A percentile compares a stretch with the other conserved stretches of the same genome.
phyloP scores from a whole-genome alignment of 2,329 filamentous ascomycete genomes.

The Westerdykella sp. region DNA sequence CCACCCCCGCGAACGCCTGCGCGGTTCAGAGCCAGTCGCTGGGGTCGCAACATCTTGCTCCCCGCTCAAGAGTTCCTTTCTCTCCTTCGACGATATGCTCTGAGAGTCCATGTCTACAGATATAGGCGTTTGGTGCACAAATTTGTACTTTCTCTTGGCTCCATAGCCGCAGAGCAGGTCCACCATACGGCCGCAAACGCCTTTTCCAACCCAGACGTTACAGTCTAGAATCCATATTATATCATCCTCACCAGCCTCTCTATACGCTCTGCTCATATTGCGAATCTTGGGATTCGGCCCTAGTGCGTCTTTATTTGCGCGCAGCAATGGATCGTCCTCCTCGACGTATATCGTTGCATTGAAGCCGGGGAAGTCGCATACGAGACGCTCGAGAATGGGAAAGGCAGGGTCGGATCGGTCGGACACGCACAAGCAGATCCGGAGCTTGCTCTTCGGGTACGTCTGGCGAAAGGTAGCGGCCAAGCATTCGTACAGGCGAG shows the following conservation, averaged over 20 bases:
- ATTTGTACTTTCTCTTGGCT: slow-evolving; percentile 60
- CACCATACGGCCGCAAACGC: slow-evolving; percentile 80
- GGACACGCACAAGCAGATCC: slow-evolving; percentile 76
- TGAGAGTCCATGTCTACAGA: slow-evolving; percentile 61
- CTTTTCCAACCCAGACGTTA: slow-evolving; percentile 84
- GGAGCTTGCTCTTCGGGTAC: slow-evolving; percentile 71
- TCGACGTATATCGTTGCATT: slow-evolving; percentile 74
- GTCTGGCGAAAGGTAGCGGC: slow-evolving; percentile 76
- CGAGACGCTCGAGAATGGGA: slow-evolving; percentile 62
- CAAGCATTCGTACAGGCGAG: slow-evolving; percentile 85
- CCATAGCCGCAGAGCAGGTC: slow-evolving; percentile 72
- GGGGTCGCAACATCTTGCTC: slow-evolving; percentile 22
- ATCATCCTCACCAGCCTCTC: slow-evolving; percentile 72
- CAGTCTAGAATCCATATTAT: slow-evolving; percentile 94
- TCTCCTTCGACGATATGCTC: slow-evolving; percentile 20
- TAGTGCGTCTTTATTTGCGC: slow-evolving; percentile 51
- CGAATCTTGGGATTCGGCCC: slow-evolving; percentile 98
- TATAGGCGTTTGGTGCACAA: slow-evolving; percentile 89
- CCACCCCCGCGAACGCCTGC: slow-evolving; percentile 17
- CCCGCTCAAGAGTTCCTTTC: slow-evolving; percentile 28
- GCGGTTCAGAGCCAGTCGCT: slow-evolving; percentile 20
- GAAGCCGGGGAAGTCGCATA: slow-evolving; percentile 64
- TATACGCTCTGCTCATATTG: slow-evolving; percentile 89
- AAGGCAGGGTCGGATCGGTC: slow-evolving; percentile 70
- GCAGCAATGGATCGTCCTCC: slow-evolving; percentile 68